Evolutionary conservation across 2,329 filamentous ascomycete species (phyloP), one percentile per base, ranked within the genome.

Genomic region (Penicillium sp.): DNA sequence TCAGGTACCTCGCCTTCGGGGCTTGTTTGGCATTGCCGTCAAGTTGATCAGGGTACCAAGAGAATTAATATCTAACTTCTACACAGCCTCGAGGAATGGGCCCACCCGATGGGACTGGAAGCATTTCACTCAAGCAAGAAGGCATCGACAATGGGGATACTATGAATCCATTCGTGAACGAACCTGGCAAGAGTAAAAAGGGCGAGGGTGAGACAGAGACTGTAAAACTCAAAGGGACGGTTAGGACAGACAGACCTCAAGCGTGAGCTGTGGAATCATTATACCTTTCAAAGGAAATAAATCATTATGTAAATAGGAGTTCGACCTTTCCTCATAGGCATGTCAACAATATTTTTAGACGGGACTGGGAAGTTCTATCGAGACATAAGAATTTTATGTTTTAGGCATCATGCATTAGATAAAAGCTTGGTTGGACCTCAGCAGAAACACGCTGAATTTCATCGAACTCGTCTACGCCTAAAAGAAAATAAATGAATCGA

Each of bases 121-220:
- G 76, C 33, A 80, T 73, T 17, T 78, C 77, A 26, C 75, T 72
- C 48, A 83, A 84, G 70, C 80, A 85, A 68, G 71, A 78, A 63
- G 81, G 80, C 30, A 40, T 82, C 10, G 77, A 75, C 43, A 84
- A 81, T 63, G 74, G 73, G 11, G 76, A 82, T 48, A 82, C 82
- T 10, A 75, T 78, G 56, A 78, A 84, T 68, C 76, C 78, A 41
- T 73, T 75, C 59, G 70, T 74, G 57, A 70, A 74, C 43, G 70
- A 78, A 45, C 62, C 73, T 5, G 73, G 75, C 30, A 81, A 80
- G 73, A 81, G 77, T 68, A 79, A 78, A 68, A 85, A 85, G 74
- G 71, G 74, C 19, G 82, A 85, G 68, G 83, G 82, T 26, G 69
- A 73, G 45, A 78, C 78, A 36, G 82, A 85, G 46, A 79, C 80